A percentile compares a stretch with the other conserved stretches of the same genome.
phyloP scores from a whole-genome alignment of 768 basidiomycete species.

The Suillus variegatus region DNA sequence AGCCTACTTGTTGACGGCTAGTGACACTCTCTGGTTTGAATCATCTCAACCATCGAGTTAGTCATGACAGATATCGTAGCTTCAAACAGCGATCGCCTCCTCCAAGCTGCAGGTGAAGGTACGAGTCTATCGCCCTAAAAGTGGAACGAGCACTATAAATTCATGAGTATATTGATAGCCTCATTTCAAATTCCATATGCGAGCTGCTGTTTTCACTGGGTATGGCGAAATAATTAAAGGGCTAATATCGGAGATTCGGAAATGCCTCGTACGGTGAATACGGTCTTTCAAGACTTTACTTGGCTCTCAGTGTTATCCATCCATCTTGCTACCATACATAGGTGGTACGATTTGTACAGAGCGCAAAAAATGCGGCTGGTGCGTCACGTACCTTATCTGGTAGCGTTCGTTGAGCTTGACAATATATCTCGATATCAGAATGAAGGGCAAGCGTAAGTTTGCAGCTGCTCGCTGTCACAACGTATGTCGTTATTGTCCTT shows the following conservation, averaged over 20 bases:
- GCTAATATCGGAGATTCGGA: constrained; percentile 96
- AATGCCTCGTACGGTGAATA: constrained; percentile 92
- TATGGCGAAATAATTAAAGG: constrained; percentile 79
- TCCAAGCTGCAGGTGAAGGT: constrained; percentile 64
- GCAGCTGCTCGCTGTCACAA: constrained; percentile 77
- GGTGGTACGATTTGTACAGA: constrained; percentile 94
- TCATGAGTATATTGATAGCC: constrained; percentile 70
- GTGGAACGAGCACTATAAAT: constrained; percentile 5
- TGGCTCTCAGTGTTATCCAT: neutral
- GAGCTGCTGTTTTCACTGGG: constrained; percentile 75
- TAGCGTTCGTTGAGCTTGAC: neutral
- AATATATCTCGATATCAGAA: constrained; percentile 50
- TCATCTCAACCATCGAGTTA: neutral
- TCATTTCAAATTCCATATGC: constrained; percentile 92
- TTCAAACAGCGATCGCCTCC: constrained; percentile 49
- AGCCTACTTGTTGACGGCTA: too few species aligned
- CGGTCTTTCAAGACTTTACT: constrained; percentile 5
- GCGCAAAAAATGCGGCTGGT: constrained; percentile 63
- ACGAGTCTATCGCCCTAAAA: constrained; percentile 3
- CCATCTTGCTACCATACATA: constrained; percentile 27
- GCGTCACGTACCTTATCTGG: constrained; percentile 33
- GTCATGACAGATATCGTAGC: constrained; percentile 31
- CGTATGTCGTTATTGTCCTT: constrained; percentile 46
- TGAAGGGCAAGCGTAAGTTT: constrained; percentile 69
- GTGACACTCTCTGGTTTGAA: neutral